Evolutionary conservation across 1,284 basidiomycete species (phyloP), one percentile per base, ranked within the genome.

Genomic region (Naganishia cerealis): DNA sequence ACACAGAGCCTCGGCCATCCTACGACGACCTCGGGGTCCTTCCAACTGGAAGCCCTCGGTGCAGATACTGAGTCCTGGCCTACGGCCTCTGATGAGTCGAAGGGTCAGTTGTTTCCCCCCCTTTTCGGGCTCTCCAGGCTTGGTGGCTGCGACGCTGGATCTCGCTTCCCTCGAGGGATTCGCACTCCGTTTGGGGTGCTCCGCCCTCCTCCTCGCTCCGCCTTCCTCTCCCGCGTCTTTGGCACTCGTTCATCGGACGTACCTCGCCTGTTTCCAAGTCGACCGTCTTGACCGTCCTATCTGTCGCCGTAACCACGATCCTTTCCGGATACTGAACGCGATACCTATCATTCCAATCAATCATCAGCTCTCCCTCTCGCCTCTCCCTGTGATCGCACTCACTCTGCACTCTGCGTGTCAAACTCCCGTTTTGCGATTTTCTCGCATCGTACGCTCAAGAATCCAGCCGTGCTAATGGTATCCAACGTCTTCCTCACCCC

Each of bases 281-380:
- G 2, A 88, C 86, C 52, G 90, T 84, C 68, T 81, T 83, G 53
- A 96, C 82, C 0, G 87, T 87, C 78, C 90, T 89, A 83, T 96
- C 94, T 2, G 92, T 91, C 0, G 90, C 88, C 43, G 90, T 89
- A 24, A 88, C 88, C 76, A 94, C 88, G 48, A 96, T 82, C 21
- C 73, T 72, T 12, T 55, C 43, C 1, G 56, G 65, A 16, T 69
- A 73, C 0, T 39, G 26, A 1, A 74, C 70, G 3, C 57, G 66
- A 42, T 81, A 80, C 26, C 75, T 68, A 46, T 5, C 1, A 33
- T 33, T 6, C 29, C 29, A 6, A 33, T 33, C 3, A 33, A 33
- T 33, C 29, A 33, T 33, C 29, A 33, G 29, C 2, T 40, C 40
- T 50, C 6, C 36, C 9, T 38, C 24, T 29, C 55, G 21, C 15